Conservation (phyloP, 176 grass and related monocot genomes). For the Areca catechu region DNA sequence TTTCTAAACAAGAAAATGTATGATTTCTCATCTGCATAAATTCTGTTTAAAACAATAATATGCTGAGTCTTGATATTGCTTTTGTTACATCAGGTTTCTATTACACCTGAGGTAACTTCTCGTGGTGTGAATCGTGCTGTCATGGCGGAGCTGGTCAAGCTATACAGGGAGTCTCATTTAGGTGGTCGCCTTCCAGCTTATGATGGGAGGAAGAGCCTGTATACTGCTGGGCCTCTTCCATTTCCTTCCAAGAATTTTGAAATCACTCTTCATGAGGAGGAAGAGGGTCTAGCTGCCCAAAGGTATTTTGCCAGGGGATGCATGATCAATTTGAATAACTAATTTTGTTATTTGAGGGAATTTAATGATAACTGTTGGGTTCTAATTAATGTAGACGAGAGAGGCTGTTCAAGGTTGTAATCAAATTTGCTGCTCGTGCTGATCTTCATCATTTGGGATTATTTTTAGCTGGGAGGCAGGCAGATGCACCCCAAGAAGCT, state of each 20-base stretch:
- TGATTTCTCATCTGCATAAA: too few species aligned
- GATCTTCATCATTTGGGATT: conserved; percentile 85
- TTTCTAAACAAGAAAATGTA: not conserved
- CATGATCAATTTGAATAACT: not conserved
- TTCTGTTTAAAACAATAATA: too few species aligned
- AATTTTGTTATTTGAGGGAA: not conserved
- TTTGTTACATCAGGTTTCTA: conserved; percentile 45
- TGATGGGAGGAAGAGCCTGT: conserved; percentile 86
- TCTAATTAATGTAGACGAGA: conserved; percentile 45
- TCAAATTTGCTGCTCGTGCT: conserved; percentile 91
- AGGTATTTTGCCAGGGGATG: conserved; percentile 17
- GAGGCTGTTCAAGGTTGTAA: conserved; percentile 65
- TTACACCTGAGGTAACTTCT: conserved; percentile 68
- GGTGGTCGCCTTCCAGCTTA: conserved; percentile 76
- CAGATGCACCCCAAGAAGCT: conserved; percentile 91
- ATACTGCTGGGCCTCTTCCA: conserved; percentile 76
- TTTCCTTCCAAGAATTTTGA: conserved; percentile 71
- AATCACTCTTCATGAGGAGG: not conserved
- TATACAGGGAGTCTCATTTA: conserved; percentile 49
- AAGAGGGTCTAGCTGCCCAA: conserved; percentile 19
- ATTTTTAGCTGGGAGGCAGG: conserved; percentile 81
- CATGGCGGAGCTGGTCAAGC: conserved; percentile 53
- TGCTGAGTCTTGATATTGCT: too few species aligned
- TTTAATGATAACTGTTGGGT: conserved; percentile 13
- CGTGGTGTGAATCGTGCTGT: conserved; percentile 92